phyloP scores from a whole-genome alignment of 2,329 filamentous ascomycete genomes.

The Corynespora cassiicola region DNA sequence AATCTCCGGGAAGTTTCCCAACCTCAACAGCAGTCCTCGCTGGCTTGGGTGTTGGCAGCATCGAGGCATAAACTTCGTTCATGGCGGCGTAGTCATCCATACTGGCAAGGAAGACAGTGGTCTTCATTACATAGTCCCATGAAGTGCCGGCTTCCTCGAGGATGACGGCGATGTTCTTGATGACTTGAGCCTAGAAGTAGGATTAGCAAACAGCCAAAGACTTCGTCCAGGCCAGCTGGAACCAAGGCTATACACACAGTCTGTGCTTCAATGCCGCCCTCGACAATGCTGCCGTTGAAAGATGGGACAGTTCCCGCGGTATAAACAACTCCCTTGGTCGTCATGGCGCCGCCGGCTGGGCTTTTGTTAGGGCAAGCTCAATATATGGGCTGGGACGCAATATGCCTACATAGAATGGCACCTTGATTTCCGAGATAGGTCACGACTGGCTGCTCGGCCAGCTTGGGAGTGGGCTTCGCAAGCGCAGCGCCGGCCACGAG shows the following conservation, averaged over 20 bases:
- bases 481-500: slow-evolving; percentile 19
- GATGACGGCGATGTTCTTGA: slow-evolving; percentile 38
- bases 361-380: background rate
- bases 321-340: slow-evolving; percentile 38
- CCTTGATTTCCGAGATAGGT: slow-evolving; percentile 41
- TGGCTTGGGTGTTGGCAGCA: slow-evolving; percentile 38
- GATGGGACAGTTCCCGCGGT: slow-evolving; percentile 38
- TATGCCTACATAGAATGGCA: slow-evolving; percentile 28
- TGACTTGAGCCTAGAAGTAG: slow-evolving; percentile 35
- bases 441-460: slow-evolving; percentile 30
- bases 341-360: slow-evolving; percentile 34
- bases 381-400: background rate
- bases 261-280: slow-evolving; percentile 32
- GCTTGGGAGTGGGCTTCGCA: slow-evolving; percentile 27
- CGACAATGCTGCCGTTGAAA: slow-evolving; percentile 33
- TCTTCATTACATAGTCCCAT: slow-evolving; percentile 43
- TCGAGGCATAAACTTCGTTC: slow-evolving; percentile 39
- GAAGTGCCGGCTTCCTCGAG: slow-evolving; percentile 40
- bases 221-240: background rate
- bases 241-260: slow-evolving; percentile 19
- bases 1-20: slow-evolving; percentile 38
- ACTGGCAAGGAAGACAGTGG: slow-evolving; percentile 38
- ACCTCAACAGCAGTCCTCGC: slow-evolving; percentile 38
- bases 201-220: background rate
- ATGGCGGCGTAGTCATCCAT: slow-evolving; percentile 42